Percentiles rank a stretch among this genome's conserved stretches.
Evolutionary conservation across 495 filamentous ascomycete genomes (phyloP).

Genomic region (Lophiotrema nucula): DNA sequence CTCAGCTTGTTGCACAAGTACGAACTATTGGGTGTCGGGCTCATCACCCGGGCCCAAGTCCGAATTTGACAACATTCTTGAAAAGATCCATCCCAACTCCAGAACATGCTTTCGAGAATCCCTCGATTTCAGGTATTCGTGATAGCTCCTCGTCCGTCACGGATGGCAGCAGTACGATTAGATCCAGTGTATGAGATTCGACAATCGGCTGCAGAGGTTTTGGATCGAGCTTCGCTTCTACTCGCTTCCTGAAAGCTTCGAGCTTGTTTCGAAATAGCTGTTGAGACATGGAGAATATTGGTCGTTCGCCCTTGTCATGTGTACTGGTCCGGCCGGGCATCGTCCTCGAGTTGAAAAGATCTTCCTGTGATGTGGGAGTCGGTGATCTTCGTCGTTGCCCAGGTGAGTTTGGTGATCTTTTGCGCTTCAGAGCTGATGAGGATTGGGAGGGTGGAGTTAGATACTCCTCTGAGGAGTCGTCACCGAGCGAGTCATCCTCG

Average conservation of each 20-base stretch:
- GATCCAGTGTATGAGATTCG: slow-evolving; percentile 1
- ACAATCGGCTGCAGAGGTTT: slow-evolving; percentile 4
- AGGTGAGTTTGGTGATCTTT: slow-evolving; percentile 2
- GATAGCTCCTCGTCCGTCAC: slow-evolving; percentile 11
- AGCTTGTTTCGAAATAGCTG: slow-evolving; percentile 21
- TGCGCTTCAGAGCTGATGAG: slow-evolving; percentile 19
- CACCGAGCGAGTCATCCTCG: too few relatives aligned
- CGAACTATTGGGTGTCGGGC: too few relatives aligned
- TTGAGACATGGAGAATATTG: too few relatives aligned
- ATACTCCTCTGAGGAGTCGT: too few relatives aligned
- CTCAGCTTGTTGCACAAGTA: too few relatives aligned
- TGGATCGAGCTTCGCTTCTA: background rate
- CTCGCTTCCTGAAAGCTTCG: slow-evolving; percentile 10
- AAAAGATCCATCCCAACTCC: slow-evolving; percentile 12
- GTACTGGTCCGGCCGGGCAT: too few relatives aligned
- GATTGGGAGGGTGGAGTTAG: too few relatives aligned
- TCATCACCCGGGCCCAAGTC: too few relatives aligned
- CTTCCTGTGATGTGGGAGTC: background rate
- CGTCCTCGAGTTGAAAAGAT: background rate
- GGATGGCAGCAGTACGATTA: slow-evolving; percentile 9
- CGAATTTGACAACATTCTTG: slow-evolving; percentile 15
- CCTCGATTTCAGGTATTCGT: slow-evolving; percentile 9
- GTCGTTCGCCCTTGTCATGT: too few relatives aligned
- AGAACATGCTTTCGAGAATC: slow-evolving; percentile 10
- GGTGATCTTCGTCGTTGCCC: background rate